phyloP scores from a whole-genome alignment of 352 stramenopile genomes.

The Pythium periplocum region DNA sequence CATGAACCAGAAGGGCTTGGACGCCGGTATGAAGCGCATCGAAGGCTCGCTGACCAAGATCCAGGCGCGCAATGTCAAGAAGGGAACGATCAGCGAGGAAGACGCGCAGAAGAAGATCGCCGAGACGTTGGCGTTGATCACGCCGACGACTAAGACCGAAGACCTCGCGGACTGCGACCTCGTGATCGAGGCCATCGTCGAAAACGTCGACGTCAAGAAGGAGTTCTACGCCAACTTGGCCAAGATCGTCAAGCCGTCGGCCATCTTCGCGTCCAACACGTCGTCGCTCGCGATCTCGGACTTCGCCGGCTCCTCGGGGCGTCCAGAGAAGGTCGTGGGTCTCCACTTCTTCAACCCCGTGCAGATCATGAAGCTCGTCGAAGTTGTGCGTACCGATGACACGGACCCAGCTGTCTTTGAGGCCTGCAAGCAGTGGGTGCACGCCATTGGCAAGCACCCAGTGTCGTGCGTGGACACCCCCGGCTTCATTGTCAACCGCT shows the following conservation, averaged over 20 bases:
- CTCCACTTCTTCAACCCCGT: slow-evolving; percentile 99
- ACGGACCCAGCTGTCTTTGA: slow-evolving; percentile 92
- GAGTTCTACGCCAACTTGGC: slow-evolving; percentile 93
- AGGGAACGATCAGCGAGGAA: slow-evolving; percentile 78
- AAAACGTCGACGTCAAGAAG: slow-evolving; percentile 94
- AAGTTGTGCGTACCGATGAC: slow-evolving; percentile 93
- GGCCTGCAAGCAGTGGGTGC: slow-evolving; percentile 86
- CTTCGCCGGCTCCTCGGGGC: slow-evolving; percentile 91
- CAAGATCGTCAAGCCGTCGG: slow-evolving; percentile 83
- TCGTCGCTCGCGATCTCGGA: slow-evolving; percentile 92
- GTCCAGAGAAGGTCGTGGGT: slow-evolving; percentile 91
- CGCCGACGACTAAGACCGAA: slow-evolving; percentile 84
- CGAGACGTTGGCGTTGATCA: slow-evolving; percentile 76
- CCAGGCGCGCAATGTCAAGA: slow-evolving; percentile 76
- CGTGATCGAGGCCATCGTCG: slow-evolving; percentile 97
- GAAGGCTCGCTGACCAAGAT: slow-evolving; percentile 90
- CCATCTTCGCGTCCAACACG: slow-evolving; percentile 97
- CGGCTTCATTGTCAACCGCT: slow-evolving; percentile 98
- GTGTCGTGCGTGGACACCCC: slow-evolving; percentile 95
- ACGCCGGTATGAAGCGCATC: slow-evolving; percentile 91
- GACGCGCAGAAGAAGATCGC: slow-evolving; percentile 63
- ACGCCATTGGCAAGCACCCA: slow-evolving; percentile 91
- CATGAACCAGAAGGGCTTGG: slow-evolving; percentile 61
- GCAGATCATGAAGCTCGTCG: slow-evolving; percentile 93
- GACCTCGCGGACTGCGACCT: slow-evolving; percentile 91